Evolutionary conservation across 2,329 filamentous ascomycete species (phyloP).

Genomic region (Aspergillus versicolor): DNA sequence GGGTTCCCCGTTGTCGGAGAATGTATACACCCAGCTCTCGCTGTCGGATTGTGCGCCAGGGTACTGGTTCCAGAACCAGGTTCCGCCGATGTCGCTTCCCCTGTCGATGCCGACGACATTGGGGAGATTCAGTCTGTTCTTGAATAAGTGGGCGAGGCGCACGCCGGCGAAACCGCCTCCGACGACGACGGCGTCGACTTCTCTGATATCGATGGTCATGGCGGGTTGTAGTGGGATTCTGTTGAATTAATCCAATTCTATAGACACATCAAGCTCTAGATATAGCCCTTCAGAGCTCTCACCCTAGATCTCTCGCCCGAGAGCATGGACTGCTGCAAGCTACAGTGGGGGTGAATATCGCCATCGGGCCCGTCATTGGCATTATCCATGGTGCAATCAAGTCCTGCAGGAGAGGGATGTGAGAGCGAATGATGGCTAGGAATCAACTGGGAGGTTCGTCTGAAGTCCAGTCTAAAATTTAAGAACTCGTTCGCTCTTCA

Average conservation of each 20-base stretch:
- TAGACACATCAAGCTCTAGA: background rate
- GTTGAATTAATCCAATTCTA: too few relatives aligned
- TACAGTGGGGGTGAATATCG: background rate
- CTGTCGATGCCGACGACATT: slow-evolving; percentile 50
- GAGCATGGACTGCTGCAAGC: background rate
- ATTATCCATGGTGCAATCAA: background rate
- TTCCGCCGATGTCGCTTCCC: slow-evolving; percentile 52
- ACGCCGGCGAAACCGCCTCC: slow-evolving; percentile 36
- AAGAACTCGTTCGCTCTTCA: background rate
- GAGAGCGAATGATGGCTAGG: background rate
- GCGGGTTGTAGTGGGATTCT: too few relatives aligned
- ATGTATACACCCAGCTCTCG: slow-evolving; percentile 51
- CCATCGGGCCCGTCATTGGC: background rate
- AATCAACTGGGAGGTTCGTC: background rate
- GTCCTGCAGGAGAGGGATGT: background rate
- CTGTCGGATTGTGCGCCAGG: slow-evolving; percentile 57
- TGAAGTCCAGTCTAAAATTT: background rate
- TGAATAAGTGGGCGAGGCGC: slow-evolving; percentile 49
- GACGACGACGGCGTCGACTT: slow-evolving; percentile 24
- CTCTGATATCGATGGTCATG: background rate
- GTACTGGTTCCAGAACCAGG: slow-evolving; percentile 59
- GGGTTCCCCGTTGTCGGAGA: slow-evolving; percentile 35
- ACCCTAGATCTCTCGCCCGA: background rate
- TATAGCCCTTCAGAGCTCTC: background rate
- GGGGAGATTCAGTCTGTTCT: slow-evolving; percentile 19